phyloP scores from a whole-genome alignment of 208 protist genomes.

The Trypanosoma scelopori region DNA sequence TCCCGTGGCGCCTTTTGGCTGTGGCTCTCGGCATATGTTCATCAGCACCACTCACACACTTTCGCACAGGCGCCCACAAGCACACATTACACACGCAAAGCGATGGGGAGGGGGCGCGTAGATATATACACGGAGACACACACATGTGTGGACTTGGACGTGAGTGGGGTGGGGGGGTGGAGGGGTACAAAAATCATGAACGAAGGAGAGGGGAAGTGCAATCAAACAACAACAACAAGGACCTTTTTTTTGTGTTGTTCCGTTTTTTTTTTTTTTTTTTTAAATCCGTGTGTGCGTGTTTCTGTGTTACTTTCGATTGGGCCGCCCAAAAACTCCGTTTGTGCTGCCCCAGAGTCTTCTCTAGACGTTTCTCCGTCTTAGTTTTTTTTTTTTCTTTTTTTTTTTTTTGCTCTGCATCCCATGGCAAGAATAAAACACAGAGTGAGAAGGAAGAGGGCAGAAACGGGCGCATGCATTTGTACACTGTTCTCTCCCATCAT shows the following conservation, averaged over 20 bases:
- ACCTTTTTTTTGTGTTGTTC: too few relatives aligned
- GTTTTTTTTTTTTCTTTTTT: neutral
- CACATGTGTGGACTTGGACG: neutral
- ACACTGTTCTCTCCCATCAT: too few relatives aligned
- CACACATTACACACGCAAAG: too few relatives aligned
- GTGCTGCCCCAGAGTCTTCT: neutral
- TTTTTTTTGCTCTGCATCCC: too few relatives aligned
- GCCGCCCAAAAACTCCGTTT: neutral
- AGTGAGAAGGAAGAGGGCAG: neutral
- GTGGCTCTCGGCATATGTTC: too few relatives aligned
- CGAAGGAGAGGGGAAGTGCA: neutral
- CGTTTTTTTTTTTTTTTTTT: neutral
- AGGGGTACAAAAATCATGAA: too few relatives aligned
- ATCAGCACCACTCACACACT: too few relatives aligned
- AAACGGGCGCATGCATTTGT: neutral
- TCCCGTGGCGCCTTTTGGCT: too few relatives aligned
- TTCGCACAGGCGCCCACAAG: too few relatives aligned
- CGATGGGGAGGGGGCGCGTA: too few relatives aligned
- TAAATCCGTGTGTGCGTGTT: neutral
- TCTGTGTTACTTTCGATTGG: conserved; percentile 6
- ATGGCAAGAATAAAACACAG: too few relatives aligned
- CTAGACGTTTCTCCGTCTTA: conserved; percentile 2
- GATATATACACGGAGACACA: neutral
- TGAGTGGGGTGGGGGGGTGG: neutral
- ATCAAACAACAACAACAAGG: neutral